phyloP scores from a whole-genome alignment of 805 yeast species.

The Grigorovia humatica region DNA sequence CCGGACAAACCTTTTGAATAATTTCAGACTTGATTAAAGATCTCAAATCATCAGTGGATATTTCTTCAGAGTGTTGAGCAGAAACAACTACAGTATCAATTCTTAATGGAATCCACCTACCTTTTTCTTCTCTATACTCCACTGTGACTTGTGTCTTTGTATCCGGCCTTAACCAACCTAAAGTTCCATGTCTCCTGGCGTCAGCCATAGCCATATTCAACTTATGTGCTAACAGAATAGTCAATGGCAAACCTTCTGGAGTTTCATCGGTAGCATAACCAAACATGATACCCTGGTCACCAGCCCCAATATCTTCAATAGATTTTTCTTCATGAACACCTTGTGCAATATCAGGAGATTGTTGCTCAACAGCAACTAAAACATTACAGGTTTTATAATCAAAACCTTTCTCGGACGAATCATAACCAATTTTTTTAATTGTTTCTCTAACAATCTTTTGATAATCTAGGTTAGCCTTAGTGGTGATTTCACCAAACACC shows the following conservation, averaged over 20 bases:
- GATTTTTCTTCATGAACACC: slow-evolving; percentile 95
- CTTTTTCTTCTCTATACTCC: slow-evolving; percentile 87
- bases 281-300: slow-evolving; percentile 99
- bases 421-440: slow-evolving; percentile 97
- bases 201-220: slow-evolving; percentile 93
- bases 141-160: slow-evolving; percentile 99
- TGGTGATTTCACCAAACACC: slow-evolving; percentile 99
- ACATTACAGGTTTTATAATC: slow-evolving; percentile 99
- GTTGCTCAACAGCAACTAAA: slow-evolving; percentile 97
- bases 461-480: slow-evolving; percentile 90
- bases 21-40: slow-evolving; percentile 64
- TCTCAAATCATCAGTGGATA: slow-evolving; percentile 89
- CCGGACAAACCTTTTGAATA: slow-evolving; percentile 87
- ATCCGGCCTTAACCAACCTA: slow-evolving; percentile 98
- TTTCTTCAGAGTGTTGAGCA: slow-evolving; percentile 95
- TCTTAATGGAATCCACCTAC: slow-evolving; percentile 91
- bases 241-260: slow-evolving; percentile 92
- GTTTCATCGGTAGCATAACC: slow-evolving; percentile 99
- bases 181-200: slow-evolving; percentile 92
- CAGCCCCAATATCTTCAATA: slow-evolving; percentile 98
- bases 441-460: slow-evolving; percentile 97
- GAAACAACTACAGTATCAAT: slow-evolving; percentile 97
- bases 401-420: slow-evolving; percentile 89
- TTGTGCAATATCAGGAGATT: slow-evolving; percentile 98
- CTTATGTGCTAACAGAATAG: slow-evolving; percentile 88